Evolutionary conservation across 129 eudicot genomes (phyloP).

Genomic region (Pulicaria dysenterica): DNA sequence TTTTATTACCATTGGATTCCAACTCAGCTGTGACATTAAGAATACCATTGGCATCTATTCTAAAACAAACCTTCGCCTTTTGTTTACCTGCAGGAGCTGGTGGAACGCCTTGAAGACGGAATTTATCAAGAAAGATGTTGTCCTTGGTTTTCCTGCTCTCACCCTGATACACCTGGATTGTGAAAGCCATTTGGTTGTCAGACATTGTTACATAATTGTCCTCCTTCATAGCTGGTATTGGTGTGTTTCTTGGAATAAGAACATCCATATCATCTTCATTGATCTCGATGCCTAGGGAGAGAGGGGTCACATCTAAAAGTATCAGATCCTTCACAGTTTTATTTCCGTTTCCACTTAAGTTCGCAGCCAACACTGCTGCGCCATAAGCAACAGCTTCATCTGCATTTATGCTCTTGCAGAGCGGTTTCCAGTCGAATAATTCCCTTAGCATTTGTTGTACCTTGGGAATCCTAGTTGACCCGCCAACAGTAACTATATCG

Average conservation of each 20-base stretch:
- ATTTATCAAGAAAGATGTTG: conserved; percentile 26
- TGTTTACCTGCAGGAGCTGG: conserved; percentile 15
- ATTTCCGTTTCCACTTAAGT: conserved; percentile 12
- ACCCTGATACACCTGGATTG: background rate
- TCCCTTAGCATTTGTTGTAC: conserved; percentile 23
- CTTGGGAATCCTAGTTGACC: conserved; percentile 28
- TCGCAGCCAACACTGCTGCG: conserved; percentile 32
- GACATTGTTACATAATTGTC: background rate
- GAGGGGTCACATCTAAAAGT: conserved; percentile 29
- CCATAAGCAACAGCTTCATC: conserved; percentile 31
- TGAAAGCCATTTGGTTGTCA: background rate
- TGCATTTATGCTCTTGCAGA: conserved; percentile 16
- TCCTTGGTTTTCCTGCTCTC: background rate
- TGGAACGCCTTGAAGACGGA: conserved; percentile 9
- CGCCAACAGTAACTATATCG: conserved; percentile 27
- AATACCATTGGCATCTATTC: conserved; percentile 23
- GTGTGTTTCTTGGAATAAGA: conserved; percentile 18
- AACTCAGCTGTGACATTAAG: conserved; percentile 10
- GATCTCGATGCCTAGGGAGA: background rate
- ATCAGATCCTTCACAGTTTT: conserved; percentile 18
- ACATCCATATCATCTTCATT: background rate
- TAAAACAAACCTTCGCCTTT: conserved; percentile 4
- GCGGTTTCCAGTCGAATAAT: conserved; percentile 18
- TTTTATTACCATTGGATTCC: conserved; percentile 1
- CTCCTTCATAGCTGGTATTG: conserved; percentile 18